phyloP scores from a whole-genome alignment of 225 moss, liverwort and hornwort species.

The Polytrichum formosum region DNA sequence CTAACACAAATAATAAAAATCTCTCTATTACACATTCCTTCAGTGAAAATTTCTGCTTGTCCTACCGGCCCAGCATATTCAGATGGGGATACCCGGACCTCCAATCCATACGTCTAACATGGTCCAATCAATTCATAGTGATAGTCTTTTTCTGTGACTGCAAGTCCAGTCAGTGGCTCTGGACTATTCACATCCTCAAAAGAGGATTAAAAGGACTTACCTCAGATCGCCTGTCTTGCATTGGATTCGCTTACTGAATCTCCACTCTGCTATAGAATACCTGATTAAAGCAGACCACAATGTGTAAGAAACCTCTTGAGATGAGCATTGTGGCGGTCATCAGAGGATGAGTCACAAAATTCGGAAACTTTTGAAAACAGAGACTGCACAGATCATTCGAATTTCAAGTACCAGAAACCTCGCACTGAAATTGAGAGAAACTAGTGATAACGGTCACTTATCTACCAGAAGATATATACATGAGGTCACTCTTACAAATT shows the following conservation, averaged over 20 bases:
- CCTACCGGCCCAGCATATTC: neutral
- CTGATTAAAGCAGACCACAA: constrained; percentile 20
- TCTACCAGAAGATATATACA: no score
- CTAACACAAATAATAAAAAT: neutral
- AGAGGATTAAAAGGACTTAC: constrained; percentile 6
- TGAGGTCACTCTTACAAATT: no score
- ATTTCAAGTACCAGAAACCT: constrained; percentile 1
- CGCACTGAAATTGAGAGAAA: no score
- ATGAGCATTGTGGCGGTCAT: neutral
- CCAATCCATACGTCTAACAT: neutral
- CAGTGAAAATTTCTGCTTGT: neutral
- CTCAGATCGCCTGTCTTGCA: constrained; percentile 43
- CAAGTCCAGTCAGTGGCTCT: no score
- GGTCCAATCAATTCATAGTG: no score
- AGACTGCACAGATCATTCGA: neutral
- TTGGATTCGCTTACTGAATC: constrained; percentile 17
- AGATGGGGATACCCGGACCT: neutral
- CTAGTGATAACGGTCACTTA: no score
- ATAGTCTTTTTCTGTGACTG: no score
- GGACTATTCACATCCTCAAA: neutral
- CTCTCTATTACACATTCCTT: neutral
- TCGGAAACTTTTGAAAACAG: no score
- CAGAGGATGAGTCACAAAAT: neutral
- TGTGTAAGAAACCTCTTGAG: neutral
- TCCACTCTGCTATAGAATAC: neutral